Evolutionary conservation across 768 basidiomycete genomes (phyloP).

Genomic region (Naganishia antarctica): DNA sequence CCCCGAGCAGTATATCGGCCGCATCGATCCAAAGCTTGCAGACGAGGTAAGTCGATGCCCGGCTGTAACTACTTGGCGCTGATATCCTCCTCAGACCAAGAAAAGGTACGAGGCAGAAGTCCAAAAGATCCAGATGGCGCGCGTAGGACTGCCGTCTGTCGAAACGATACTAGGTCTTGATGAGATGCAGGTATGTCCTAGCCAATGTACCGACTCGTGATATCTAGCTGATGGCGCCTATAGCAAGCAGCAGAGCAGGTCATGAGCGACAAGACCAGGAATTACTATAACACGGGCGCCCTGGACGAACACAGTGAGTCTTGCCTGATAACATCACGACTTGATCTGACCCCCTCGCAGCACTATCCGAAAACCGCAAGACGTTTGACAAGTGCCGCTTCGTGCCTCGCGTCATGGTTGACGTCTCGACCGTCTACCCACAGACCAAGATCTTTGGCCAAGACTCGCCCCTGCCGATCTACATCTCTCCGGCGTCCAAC

Average conservation of each 20-base stretch:
- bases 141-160: slow-evolving; percentile 37
- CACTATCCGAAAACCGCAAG: slow-evolving; percentile 33
- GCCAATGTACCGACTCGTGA: too few relatives aligned
- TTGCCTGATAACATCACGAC: background rate
- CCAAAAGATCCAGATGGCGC: slow-evolving; percentile 29
- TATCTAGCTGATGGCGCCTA: background rate
- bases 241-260: slow-evolving; percentile 37
- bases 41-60: slow-evolving; percentile 28
- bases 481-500: slow-evolving; percentile 51
- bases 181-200: slow-evolving; percentile 41
- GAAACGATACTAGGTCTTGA: slow-evolving; percentile 43
- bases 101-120: slow-evolving; percentile 34
- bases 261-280: slow-evolving; percentile 28
- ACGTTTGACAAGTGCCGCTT: slow-evolving; percentile 44
- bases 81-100: slow-evolving; percentile 15
- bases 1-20: slow-evolving; percentile 36
- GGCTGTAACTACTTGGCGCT: background rate
- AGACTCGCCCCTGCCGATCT: slow-evolving; percentile 48
- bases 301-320: slow-evolving; percentile 26
- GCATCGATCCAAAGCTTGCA: slow-evolving; percentile 36
- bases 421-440: slow-evolving; percentile 44
- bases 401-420: slow-evolving; percentile 46
- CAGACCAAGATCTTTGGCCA: slow-evolving; percentile 45
- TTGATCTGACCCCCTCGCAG: background rate
- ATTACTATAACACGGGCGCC: slow-evolving; percentile 33